These are phyloP conservation scores for Leonotis leonurus DNA, from an alignment of 257 asterid genomes.

Conservation along the genomic window DNA sequence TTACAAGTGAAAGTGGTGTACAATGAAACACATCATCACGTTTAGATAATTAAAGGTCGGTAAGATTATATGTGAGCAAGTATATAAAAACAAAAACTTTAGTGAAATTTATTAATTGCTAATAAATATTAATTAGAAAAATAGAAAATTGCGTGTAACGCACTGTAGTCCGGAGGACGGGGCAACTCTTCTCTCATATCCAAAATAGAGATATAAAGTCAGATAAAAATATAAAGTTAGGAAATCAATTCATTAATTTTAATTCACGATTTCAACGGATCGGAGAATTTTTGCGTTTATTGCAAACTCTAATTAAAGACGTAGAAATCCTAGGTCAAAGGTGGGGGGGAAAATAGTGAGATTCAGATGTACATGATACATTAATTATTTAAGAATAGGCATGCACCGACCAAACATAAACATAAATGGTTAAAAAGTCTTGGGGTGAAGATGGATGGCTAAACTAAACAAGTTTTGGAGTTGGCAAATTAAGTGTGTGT, in stretches of 20 bases:
- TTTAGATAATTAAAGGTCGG: too few relatives aligned
- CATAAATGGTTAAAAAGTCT: conserved; percentile 5
- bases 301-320: conserved; percentile 33
- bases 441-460: conserved; percentile 5
- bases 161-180: too few relatives aligned
- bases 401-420: conserved; percentile 27
- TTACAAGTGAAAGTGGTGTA: too few relatives aligned
- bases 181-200: too few relatives aligned
- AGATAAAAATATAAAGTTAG: background rate
- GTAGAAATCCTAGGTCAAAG: conserved; percentile 33
- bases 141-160: too few relatives aligned
- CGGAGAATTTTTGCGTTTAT: conserved; percentile 25
- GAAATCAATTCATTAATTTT: background rate
- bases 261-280: too few relatives aligned
- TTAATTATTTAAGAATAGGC: background rate
- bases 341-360: background rate
- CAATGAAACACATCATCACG: too few relatives aligned
- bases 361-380: background rate
- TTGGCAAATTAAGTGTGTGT: background rate
- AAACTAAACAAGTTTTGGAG: conserved; percentile 11
- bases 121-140: too few relatives aligned
- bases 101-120: too few relatives aligned
- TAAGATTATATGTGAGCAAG: too few relatives aligned
- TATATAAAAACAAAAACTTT: too few relatives aligned
- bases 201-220: too few relatives aligned